A percentile compares a stretch with the other conserved stretches of the same genome.
These are phyloP conservation scores for Saccharomyces hybrid DNA, from an alignment of 1,139 yeast genomes.

Conservation along the genomic window DNA sequence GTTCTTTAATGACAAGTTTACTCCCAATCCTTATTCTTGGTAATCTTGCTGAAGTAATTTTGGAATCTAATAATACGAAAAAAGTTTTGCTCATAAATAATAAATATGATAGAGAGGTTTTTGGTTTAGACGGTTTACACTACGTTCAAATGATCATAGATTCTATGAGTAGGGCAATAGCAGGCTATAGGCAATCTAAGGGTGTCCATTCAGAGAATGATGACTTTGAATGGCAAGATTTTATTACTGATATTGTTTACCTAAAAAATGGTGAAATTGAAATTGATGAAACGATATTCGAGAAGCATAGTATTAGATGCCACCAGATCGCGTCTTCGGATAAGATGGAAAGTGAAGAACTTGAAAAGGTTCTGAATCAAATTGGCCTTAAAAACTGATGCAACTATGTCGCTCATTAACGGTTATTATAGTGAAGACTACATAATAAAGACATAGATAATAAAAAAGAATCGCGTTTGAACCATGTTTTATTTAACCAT, in stretches of 20 bases:
- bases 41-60: constrained; percentile 60
- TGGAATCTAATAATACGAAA: constrained; percentile 31
- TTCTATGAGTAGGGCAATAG: constrained; percentile 21
- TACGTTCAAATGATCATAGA: constrained; percentile 47
- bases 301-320: constrained; percentile 41
- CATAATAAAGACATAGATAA: background rate
- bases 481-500: background rate
- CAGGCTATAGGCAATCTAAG: constrained; percentile 12
- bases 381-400: constrained; percentile 4
- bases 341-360: constrained; percentile 31
- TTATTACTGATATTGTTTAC: constrained; percentile 53
- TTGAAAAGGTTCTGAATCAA: constrained; percentile 34
- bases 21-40: constrained; percentile 67
- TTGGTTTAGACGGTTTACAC: constrained; percentile 53
- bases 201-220: constrained; percentile 2
- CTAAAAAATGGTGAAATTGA: constrained; percentile 41
- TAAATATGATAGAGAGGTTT: constrained; percentile 67
- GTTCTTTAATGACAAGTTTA: constrained; percentile 81
- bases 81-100: constrained; percentile 65
- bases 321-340: constrained; percentile 36
- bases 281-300: constrained; percentile 40
- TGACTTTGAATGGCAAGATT: constrained; percentile 33
- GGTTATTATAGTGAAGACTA: background rate
- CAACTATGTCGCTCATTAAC: background rate
- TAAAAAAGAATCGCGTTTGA: background rate